These are phyloP conservation scores for Heliosperma pusillum DNA, from an alignment of 148 eudicot genomes.

Conservation along the genomic window DNA sequence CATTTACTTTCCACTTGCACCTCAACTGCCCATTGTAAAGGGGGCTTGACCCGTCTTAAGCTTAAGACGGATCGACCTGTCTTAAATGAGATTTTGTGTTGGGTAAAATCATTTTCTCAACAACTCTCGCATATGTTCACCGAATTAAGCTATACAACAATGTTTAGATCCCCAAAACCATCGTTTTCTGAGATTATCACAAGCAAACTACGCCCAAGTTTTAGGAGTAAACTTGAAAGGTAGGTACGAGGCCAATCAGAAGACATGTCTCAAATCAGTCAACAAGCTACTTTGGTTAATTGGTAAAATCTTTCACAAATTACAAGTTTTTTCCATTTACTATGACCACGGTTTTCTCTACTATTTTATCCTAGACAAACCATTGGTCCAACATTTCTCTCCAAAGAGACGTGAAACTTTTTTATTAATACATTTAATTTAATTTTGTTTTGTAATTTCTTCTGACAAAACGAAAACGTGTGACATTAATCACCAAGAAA, in stretches of 20 bases:
- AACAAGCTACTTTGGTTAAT: neutral
- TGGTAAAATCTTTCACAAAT: neutral
- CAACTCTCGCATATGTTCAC: too few relatives aligned
- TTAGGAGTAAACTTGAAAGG: neutral
- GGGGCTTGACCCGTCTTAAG: too few relatives aligned
- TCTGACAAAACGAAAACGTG: neutral
- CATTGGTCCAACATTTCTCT: slow-evolving; percentile 7
- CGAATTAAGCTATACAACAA: too few relatives aligned
- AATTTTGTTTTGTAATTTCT: neutral
- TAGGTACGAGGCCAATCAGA: neutral
- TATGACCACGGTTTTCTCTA: neutral
- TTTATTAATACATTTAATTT: neutral
- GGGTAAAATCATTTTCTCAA: too few relatives aligned
- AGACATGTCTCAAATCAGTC: neutral
- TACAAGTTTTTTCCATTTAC: neutral
- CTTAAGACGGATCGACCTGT: too few relatives aligned
- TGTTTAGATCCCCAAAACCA: neutral
- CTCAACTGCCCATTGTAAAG: too few relatives aligned
- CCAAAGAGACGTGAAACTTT: neutral
- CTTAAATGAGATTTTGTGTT: too few relatives aligned
- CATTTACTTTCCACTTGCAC: too few relatives aligned
- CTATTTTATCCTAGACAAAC: neutral
- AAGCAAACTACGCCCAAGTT: neutral
- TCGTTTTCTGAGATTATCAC: neutral
- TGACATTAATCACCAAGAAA: neutral